A percentile compares a stretch with the other conserved stretches of the same genome.
These are phyloP conservation scores for Cyclotella cryptica DNA, from an alignment of 108 stramenopile species.

Conservation along the genomic window DNA sequence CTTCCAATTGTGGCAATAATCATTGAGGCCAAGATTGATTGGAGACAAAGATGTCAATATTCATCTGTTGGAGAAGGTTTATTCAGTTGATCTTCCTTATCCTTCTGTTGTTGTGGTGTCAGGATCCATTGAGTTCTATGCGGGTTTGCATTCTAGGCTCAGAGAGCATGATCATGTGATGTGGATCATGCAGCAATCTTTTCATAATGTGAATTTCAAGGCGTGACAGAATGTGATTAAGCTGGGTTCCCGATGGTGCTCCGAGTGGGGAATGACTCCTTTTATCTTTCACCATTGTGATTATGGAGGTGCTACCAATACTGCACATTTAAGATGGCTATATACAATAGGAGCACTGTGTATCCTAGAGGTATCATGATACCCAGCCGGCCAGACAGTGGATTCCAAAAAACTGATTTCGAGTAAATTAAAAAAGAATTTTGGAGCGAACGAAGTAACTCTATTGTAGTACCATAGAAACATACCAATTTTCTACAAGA, in stretches of 20 bases:
- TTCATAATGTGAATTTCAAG: neutral
- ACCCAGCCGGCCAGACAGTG: too few species aligned
- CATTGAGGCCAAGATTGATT: neutral
- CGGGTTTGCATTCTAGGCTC: neutral
- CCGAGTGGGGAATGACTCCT: neutral
- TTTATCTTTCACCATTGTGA: neutral
- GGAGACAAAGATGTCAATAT: neutral
- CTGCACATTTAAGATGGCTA: too few species aligned
- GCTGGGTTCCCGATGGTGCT: neutral
- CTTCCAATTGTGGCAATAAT: neutral
- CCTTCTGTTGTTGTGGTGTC: neutral
- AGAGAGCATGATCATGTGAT: neutral
- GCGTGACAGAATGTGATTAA: neutral
- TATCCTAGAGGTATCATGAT: too few species aligned
- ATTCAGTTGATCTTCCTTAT: neutral
- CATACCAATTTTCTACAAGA: neutral
- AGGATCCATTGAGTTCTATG: neutral
- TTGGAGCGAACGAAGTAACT: too few species aligned
- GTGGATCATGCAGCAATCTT: neutral
- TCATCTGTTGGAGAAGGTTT: neutral
- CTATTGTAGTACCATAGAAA: too few species aligned
- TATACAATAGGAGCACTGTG: too few species aligned
- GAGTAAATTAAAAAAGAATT: too few species aligned
- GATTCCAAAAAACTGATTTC: too few species aligned
- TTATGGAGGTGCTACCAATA: conserved; percentile 1